Evolutionary conservation across 768 basidiomycete species (phyloP), one percentile per base, ranked within the genome.

Genomic region (Lactarius hengduanensis): DNA sequence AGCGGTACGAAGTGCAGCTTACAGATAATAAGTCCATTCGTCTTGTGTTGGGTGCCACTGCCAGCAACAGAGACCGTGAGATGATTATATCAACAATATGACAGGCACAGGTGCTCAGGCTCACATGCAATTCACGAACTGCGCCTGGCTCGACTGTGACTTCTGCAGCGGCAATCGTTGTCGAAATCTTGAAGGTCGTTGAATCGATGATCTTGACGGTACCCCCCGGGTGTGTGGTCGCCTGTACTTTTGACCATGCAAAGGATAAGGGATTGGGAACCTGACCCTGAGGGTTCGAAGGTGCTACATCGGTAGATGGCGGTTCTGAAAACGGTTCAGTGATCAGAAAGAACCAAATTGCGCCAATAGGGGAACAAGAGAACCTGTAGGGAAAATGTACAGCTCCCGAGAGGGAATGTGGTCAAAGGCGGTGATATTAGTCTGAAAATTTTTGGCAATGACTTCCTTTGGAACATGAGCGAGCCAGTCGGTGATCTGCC

Each of bases 21-120:
- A 84, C 84, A 86, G 61, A 78, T 78, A 82, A 72, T 80, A 84
- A 61, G 75, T 79, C 87, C 87, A 88, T 75, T 88, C 87, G 65
- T 87, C 84, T 70, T 85, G 78, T 13, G 83, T 85, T 8, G 88
- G 88, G 69, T 89, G 88, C 88, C 88, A 89, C 87, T 87, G 61
- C 8, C 26, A 50, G 13, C 22, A 7, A 26, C 36, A 43, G 18
- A 45, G 54, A 10, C 13, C 40, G 18, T 36, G 28, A 62, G 50
- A 34, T 58, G 11, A 20, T 18, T 36, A 22, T n/a, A 70, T 57
- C 11, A 34, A 13, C 56, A 2, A 10, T 16, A 4, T 30, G 16
- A 26, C 55, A 26, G 13, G 28, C 16, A 53, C 36, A 1, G 22
- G 20, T 32, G 69, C 81, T 66, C 32, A 7, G 32, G 32, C 32